Conservation (phyloP, 2,329 filamentous ascomycete genomes). For the Hansfordia pulvinata region DNA sequence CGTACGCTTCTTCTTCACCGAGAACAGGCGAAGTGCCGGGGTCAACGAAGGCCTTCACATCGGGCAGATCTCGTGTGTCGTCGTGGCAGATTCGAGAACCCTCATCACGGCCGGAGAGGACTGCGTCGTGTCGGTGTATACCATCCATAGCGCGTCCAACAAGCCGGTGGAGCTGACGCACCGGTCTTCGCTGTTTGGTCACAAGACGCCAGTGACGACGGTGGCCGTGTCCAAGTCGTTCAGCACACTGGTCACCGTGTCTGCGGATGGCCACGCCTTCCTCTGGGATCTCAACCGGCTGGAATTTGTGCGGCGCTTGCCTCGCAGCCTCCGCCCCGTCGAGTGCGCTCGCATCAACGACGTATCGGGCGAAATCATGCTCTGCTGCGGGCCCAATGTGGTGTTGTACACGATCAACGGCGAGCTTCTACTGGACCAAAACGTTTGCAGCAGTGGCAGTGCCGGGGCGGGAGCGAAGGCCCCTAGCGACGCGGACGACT, state of each 20-base stretch:
- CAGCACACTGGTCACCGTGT: slow-evolving; percentile 75
- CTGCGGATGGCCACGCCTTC: slow-evolving; percentile 67
- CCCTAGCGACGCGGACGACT: slow-evolving; percentile 56
- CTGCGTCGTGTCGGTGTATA: slow-evolving; percentile 80
- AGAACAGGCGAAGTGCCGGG: slow-evolving; percentile 69
- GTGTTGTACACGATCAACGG: slow-evolving; percentile 83
- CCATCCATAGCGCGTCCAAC: slow-evolving; percentile 44
- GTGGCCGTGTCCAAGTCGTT: slow-evolving; percentile 82
- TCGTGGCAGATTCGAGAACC: slow-evolving; percentile 81
- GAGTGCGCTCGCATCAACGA: slow-evolving; percentile 83
- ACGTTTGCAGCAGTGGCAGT: too few relatives aligned
- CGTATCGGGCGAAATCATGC: slow-evolving; percentile 75
- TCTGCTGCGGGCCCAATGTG: slow-evolving; percentile 66
- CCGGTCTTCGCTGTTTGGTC: slow-evolving; percentile 74
- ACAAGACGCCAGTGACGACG: slow-evolving; percentile 68
- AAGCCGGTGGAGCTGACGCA: slow-evolving; percentile 70
- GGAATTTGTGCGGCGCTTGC: slow-evolving; percentile 69
- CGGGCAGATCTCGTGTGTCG: slow-evolving; percentile 70
- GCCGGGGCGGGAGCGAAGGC: too few relatives aligned
- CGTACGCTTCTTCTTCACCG: slow-evolving; percentile 77
- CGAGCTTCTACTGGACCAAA: slow-evolving; percentile 66
- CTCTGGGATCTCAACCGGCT: slow-evolving; percentile 91
- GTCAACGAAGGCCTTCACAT: slow-evolving; percentile 91
- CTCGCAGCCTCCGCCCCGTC: slow-evolving; percentile 36
- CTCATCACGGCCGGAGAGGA: slow-evolving; percentile 87